Evolutionary conservation across 2,329 filamentous ascomycete species (phyloP), one percentile per base, ranked within the genome.

Genomic region (Alternaria consortialis): DNA sequence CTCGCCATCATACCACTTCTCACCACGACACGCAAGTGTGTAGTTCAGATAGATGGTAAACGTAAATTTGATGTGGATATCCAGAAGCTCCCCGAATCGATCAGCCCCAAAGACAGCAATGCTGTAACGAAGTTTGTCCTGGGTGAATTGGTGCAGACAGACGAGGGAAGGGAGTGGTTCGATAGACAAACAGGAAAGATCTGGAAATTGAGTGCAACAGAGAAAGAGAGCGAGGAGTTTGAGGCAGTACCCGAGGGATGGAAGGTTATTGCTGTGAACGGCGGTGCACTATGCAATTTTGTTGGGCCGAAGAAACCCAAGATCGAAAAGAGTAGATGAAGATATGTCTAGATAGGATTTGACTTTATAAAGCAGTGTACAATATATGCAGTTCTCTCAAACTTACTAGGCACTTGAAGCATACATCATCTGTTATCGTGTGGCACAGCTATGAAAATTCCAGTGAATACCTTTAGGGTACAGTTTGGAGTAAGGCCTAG

Each of bases 41-140:
- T 90, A 0, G 88, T 97, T 15, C 90, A 93, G 72, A 80, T 96
- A 63, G 93, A 96, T 72, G 92, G 93, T n/a, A 93, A 90, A 77
- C 78, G 91, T 64, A 88, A 87, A 37, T 90, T 90, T 63, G 86
- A 86, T 1, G 84, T 90, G n/a, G 82, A 88, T 2, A 87, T 95
- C 25, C 83, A 87, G 1, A 83, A 83, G 81, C 84, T 43, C 77
- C 84, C 4, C 71, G 73, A 40, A 32, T 36, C 12, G 23, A 44
- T 43, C 25, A 56, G 42, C 7, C 31, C 23, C 9, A 54, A 42
- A 31, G 29, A 51, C 9, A 34, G 27, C 68, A 75, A 27, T 80
- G 11, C 83, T 3, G 80, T 76, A 50, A 79, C 91, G 61, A 80
- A 83, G 12, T 93, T 88, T 85, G 81, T 94, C 46, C 80, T 90